Percentiles rank a stretch among this genome's conserved stretches.
Evolutionary conservation across 208 protist species (phyloP).

Genomic region (Porcisia deanei): DNA sequence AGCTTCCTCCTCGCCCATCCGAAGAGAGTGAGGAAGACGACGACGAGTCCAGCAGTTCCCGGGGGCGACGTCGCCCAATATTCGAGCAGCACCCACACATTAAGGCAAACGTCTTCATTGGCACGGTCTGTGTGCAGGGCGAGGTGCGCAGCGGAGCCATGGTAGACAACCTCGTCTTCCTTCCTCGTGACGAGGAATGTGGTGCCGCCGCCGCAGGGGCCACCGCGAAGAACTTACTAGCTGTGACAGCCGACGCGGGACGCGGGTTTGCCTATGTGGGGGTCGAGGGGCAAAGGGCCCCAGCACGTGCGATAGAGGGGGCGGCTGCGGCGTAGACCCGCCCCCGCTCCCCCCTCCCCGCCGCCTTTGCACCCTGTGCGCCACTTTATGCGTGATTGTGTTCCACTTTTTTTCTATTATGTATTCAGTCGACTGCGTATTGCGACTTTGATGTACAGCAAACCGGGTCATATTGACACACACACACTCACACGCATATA

Average conservation of each 20-base stretch:
- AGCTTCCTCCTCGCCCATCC: slow-evolving; percentile 25
- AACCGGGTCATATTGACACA: background rate
- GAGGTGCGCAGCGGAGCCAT: slow-evolving; percentile 60
- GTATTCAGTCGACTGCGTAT: background rate
- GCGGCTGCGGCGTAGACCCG: background rate
- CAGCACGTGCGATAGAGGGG: slow-evolving; percentile 6
- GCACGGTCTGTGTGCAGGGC: slow-evolving; percentile 68
- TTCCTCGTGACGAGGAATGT: slow-evolving; percentile 29
- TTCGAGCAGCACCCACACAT: slow-evolving; percentile 64
- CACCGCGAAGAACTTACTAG: slow-evolving; percentile 18
- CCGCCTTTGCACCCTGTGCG: background rate
- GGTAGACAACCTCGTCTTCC: slow-evolving; percentile 78
- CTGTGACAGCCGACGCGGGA: slow-evolving; percentile 11
- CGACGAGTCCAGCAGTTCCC: slow-evolving; percentile 6
- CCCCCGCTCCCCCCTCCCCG: background rate
- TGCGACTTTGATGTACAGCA: background rate
- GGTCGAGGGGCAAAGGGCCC: slow-evolving; percentile 36
- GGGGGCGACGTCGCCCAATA: slow-evolving; percentile 18
- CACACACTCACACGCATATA: background rate
- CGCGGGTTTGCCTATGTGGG: slow-evolving; percentile 42
- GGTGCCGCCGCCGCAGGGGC: slow-evolving; percentile 10
- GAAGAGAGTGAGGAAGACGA: slow-evolving; percentile 60
- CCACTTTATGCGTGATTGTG: background rate
- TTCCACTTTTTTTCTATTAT: background rate
- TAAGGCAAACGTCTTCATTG: slow-evolving; percentile 53